Evolutionary conservation across 805 yeast genomes (phyloP), one percentile per base, ranked within the genome.

Genomic region (Nematodospora valgi): DNA sequence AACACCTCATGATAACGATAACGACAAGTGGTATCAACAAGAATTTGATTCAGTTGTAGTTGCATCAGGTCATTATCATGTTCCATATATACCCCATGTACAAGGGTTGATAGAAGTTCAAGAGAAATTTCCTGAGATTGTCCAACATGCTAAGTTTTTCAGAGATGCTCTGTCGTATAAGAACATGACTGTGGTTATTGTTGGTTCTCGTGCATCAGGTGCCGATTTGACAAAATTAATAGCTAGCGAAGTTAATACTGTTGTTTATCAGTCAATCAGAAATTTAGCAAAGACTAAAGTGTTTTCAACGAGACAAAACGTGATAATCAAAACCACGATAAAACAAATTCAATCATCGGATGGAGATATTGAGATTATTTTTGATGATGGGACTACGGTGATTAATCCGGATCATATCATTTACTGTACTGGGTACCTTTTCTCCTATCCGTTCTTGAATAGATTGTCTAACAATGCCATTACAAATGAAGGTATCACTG

Each of bases 381-480:
- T 80, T 38, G 62, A 46, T 4, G 77, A 76, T 43, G 87, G 82
- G 2, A 44, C 55, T 3, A 53, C 47, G 8, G 39, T 80, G 2
- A 45, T 47, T 1, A 64, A 64, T 23, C 72, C 83, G 26, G 89
- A 84, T 42, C 49, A 51, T 15, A 61, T 86, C 7, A 61, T 85
- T 7, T 82, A 79, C 52, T 83, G 86, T 32, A 85, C 95, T 0
- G 95, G 95, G 1, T 86, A 83, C 54, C 62, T 76, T 30, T 78
- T 78, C 48, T 71, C 76, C 23, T 65, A 75, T 37, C 93, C 94
- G 14, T 82, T 75, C 46, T 54, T 86, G 33, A 45, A 49, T 34
- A 33, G 53, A 12, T 39, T 52, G 21, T 41, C 47, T 11, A 67
- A 72, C 28, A 43, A 47, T 43, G 67, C 68, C 32, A 38, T 58